phyloP scores from a whole-genome alignment of 208 protist species.

The Phytomonas serpens region DNA sequence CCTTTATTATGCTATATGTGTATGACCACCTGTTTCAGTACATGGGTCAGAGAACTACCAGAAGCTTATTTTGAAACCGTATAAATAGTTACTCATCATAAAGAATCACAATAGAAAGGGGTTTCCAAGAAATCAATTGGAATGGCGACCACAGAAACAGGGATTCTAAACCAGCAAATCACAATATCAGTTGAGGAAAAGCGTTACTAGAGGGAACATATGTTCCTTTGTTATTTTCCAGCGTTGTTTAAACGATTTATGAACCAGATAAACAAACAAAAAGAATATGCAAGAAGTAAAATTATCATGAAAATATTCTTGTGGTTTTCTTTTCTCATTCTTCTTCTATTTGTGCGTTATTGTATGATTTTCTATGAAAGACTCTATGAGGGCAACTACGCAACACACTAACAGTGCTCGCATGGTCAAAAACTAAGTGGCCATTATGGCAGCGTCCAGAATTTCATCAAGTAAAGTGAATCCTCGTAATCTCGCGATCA shows the following conservation, averaged over 20 bases:
- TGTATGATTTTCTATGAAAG: background rate
- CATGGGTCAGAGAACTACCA: background rate
- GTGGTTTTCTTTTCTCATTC: conserved; percentile 12
- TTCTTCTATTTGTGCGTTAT: background rate
- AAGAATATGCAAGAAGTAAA: background rate
- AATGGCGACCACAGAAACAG: background rate
- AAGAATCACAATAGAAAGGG: background rate
- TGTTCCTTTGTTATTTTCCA: background rate
- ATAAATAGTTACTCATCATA: background rate
- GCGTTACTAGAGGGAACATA: background rate
- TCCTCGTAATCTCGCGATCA: conserved; percentile 45
- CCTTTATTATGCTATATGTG: background rate
- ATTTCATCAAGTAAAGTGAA: conserved; percentile 69
- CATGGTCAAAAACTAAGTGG: background rate
- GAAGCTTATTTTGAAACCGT: background rate
- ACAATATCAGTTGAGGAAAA: background rate
- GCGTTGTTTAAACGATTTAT: conserved; percentile 1
- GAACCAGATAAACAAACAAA: conserved; percentile 5
- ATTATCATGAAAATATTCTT: conserved; percentile 6
- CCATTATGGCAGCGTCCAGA: conserved; percentile 31
- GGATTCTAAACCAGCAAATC: background rate
- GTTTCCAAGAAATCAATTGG: background rate
- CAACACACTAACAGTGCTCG: background rate
- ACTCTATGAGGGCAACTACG: background rate
- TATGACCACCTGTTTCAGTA: background rate